These are phyloP conservation scores for Aspergillus bridgeri DNA, from an alignment of 495 filamentous ascomycete species.

Conservation along the genomic window DNA sequence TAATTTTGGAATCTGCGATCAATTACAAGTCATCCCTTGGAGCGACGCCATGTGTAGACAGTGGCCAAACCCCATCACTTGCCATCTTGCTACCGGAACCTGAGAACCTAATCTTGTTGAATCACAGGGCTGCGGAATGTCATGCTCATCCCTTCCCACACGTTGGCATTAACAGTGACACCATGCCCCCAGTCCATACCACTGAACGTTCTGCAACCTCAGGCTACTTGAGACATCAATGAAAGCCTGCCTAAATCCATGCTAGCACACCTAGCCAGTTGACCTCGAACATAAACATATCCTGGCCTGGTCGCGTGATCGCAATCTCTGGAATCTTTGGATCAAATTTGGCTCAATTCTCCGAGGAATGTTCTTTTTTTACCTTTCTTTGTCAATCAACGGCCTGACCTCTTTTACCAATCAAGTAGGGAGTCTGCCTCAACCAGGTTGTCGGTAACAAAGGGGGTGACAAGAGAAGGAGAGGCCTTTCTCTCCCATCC, in stretches of 20 bases:
- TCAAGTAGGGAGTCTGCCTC: neutral
- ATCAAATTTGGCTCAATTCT: conserved; percentile 3
- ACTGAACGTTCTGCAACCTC: neutral
- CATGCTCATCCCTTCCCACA: neutral
- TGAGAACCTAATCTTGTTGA: neutral
- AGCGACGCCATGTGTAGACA: neutral
- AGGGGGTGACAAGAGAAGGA: neutral
- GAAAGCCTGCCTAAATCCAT: too few relatives aligned
- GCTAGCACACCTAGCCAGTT: neutral
- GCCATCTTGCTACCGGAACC: too few relatives aligned
- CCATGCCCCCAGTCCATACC: neutral
- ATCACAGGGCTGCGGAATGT: conserved; percentile 9
- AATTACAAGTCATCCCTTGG: neutral
- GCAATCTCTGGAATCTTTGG: neutral
- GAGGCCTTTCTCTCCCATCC: neutral
- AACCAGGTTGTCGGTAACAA: neutral
- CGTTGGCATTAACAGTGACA: neutral
- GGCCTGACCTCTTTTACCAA: neutral
- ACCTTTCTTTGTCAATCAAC: conserved; percentile 15
- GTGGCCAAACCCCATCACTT: neutral
- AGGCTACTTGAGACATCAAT: neutral
- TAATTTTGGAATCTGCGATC: neutral
- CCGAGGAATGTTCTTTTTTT: conserved; percentile 21
- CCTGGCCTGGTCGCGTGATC: neutral
- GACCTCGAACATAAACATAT: neutral